Conservation (phyloP, 2,329 filamentous ascomycete species). For the Colletotrichum australisinense region DNA sequence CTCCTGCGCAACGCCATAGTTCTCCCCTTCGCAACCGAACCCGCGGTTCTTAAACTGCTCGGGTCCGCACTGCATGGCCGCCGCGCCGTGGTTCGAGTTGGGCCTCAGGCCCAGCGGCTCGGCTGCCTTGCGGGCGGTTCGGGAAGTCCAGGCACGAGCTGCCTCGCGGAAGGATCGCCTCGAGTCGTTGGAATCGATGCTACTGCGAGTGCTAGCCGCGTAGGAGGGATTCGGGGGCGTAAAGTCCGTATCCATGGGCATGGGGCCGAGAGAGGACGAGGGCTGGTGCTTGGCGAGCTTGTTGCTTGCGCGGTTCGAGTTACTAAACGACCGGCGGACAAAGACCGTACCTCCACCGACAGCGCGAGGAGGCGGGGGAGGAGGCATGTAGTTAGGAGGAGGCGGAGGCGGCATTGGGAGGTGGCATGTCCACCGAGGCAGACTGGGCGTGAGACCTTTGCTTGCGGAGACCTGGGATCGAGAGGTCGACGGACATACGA, state of each 20-base stretch:
- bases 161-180: constrained; percentile 25
- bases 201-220: constrained; percentile 31
- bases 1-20: constrained; percentile 19
- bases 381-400: constrained; percentile 27
- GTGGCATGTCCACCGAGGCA: constrained; percentile 42
- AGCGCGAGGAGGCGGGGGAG: constrained; percentile 23
- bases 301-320: constrained; percentile 36
- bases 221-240: constrained; percentile 15
- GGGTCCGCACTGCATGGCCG: constrained; percentile 57
- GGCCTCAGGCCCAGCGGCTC: constrained; percentile 53
- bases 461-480: constrained; percentile 46
- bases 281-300: constrained; percentile 42
- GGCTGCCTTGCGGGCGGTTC: constrained; percentile 28
- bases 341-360: constrained; percentile 14
- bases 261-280: constrained; percentile 15
- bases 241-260: constrained; percentile 21
- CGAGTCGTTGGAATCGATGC: constrained; percentile 35
- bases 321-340: constrained; percentile 32
- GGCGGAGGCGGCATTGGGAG: constrained; percentile 38
- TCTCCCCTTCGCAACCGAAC: constrained; percentile 25
- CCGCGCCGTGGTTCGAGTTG: constrained; percentile 59
- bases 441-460: constrained; percentile 39
- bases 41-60: constrained; percentile 48
- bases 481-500: constrained; percentile 53
- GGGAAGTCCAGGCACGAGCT: constrained; percentile 27